Percentiles rank a stretch among this genome's conserved stretches.
phyloP scores from a whole-genome alignment of 2,329 filamentous ascomycete species.

The Fusarium kyushuense region DNA sequence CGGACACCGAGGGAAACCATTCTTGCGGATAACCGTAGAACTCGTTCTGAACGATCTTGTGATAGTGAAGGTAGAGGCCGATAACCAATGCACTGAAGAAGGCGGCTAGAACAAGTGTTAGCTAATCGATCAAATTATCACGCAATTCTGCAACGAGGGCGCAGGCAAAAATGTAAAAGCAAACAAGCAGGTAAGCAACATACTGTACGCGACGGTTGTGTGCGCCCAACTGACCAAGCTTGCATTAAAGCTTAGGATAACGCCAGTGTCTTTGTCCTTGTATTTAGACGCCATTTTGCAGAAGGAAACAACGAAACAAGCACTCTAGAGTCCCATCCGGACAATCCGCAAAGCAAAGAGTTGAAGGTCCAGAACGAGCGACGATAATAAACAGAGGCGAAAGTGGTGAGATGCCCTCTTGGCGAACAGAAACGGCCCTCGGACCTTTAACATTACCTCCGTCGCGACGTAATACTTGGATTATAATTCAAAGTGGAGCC shows the following conservation, averaged over 20 bases:
- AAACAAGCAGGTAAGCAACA: constrained; percentile 47
- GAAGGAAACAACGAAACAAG: constrained; percentile 37
- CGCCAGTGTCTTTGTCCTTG: constrained; percentile 74
- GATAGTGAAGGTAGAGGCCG: constrained; percentile 85
- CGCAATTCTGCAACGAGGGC: not conserved
- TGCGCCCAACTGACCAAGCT: constrained; percentile 93
- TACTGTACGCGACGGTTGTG: constrained; percentile 85
- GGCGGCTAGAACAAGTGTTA: constrained; percentile 67
- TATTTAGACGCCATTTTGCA: constrained; percentile 60
- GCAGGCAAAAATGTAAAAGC: too few species aligned
- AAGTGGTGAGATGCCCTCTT: constrained; percentile 47
- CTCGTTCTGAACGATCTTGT: constrained; percentile 98
- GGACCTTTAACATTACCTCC: constrained; percentile 45
- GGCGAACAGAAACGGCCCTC: constrained; percentile 42
- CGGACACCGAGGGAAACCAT: constrained; percentile 96
- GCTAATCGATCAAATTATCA: constrained; percentile 20
- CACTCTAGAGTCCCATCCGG: constrained; percentile 49
- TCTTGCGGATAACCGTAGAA: constrained; percentile 94
- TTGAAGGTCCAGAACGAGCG: constrained; percentile 33
- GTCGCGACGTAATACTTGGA: constrained; percentile 44
- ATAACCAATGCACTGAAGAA: constrained; percentile 89
- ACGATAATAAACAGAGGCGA: constrained; percentile 28
- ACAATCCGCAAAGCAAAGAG: constrained; percentile 46
- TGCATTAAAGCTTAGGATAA: constrained; percentile 77
- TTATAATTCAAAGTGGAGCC: constrained; percentile 40